These are phyloP conservation scores for Magnaporthales sp. DNA, from an alignment of 2,329 filamentous ascomycete species.

Conservation along the genomic window DNA sequence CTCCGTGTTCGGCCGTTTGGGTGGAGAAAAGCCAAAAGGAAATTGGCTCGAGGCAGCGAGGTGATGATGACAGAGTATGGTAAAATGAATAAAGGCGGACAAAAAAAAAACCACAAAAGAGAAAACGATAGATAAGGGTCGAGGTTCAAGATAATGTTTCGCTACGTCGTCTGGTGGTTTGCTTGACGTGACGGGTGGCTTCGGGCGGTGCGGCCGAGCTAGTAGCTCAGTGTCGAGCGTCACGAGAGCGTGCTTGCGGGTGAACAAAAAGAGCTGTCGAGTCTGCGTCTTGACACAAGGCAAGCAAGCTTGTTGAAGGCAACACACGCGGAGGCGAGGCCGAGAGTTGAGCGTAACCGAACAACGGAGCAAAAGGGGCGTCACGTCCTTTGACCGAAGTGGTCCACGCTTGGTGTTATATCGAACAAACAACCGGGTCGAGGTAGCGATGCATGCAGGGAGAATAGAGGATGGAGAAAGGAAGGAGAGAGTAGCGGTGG, in stretches of 20 bases:
- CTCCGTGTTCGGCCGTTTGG: conserved; percentile 22
- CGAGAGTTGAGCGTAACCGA: conserved; percentile 1
- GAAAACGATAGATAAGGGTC: not conserved
- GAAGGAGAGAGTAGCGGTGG: conserved; percentile 23
- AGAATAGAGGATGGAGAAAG: conserved; percentile 20
- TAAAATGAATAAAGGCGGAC: not conserved
- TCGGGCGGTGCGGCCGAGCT: not conserved
- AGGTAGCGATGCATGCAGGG: conserved; percentile 9
- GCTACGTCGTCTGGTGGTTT: conserved; percentile 2
- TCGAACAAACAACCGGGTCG: conserved; percentile 5
- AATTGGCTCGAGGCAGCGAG: not conserved
- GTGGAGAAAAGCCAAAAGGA: conserved; percentile 10
- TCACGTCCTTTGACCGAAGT: conserved; percentile 7
- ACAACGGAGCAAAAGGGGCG: conserved; percentile 8
- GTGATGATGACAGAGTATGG: not conserved
- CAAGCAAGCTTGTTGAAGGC: not conserved
- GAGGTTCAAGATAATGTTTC: not conserved
- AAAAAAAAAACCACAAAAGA: not conserved
- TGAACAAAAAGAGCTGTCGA: not conserved
- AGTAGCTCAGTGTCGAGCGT: not conserved
- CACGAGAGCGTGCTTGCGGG: not conserved
- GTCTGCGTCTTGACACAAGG: not conserved
- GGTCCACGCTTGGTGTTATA: conserved; percentile 5
- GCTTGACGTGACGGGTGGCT: conserved; percentile 1
- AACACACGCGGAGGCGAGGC: not conserved